Evolutionary conservation across 129 eudicot genomes (phyloP).

Genomic region (Chrysanthemum lavandulifolium): DNA sequence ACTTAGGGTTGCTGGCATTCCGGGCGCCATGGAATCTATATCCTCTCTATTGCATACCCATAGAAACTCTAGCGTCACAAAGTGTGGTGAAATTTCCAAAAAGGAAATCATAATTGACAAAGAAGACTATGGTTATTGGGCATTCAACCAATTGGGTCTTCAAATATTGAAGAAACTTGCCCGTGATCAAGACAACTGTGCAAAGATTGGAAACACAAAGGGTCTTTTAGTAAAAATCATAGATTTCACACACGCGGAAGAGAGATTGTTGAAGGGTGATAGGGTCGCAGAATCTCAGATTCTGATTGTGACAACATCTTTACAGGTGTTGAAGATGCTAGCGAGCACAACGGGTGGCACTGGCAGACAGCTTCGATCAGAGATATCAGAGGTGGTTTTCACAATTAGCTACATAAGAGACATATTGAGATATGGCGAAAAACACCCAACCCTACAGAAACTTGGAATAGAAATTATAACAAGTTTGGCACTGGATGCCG

Average conservation of each 20-base stretch:
- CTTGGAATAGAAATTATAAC: conserved; percentile 79
- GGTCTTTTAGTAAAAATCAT: conserved; percentile 75
- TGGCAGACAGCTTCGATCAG: conserved; percentile 74
- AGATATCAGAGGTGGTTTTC: conserved; percentile 85
- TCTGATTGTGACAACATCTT: conserved; percentile 57
- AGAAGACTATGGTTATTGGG: conserved; percentile 61
- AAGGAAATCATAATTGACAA: conserved; percentile 43
- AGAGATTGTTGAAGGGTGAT: conserved; percentile 51
- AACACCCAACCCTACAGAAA: conserved; percentile 54
- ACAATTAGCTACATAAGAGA: conserved; percentile 77
- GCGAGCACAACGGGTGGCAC: conserved; percentile 71
- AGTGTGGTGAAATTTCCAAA: conserved; percentile 51
- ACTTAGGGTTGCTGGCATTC: conserved; percentile 83
- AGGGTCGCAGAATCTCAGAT: conserved; percentile 59
- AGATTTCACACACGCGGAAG: conserved; percentile 69
- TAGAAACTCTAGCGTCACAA: conserved; percentile 26
- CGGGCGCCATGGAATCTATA: conserved; percentile 88
- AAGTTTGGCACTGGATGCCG: conserved; percentile 72
- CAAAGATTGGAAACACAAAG: conserved; percentile 79
- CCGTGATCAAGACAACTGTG: conserved; percentile 85
- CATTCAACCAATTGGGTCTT: conserved; percentile 73
- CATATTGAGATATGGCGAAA: conserved; percentile 63
- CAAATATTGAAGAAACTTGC: conserved; percentile 85
- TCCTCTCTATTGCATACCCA: conserved; percentile 52
- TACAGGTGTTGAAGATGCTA: conserved; percentile 83